phyloP scores from a whole-genome alignment of 1,284 basidiomycete genomes.

The Naganishia liquefaciens region DNA sequence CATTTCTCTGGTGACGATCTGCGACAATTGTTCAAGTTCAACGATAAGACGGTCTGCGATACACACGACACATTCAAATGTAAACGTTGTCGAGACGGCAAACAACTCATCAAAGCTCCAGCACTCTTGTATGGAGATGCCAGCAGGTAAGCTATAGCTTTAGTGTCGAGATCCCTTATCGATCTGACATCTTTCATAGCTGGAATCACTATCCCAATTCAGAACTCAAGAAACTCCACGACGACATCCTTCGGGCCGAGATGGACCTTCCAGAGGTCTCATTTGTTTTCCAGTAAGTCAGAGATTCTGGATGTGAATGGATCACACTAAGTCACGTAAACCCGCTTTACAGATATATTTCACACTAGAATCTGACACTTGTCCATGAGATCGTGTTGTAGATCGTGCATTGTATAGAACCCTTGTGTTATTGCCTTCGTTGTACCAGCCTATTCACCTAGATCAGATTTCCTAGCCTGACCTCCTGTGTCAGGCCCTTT shows the following conservation, averaged over 20 bases:
- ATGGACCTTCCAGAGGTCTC: slow-evolving; percentile 80
- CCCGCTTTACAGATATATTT: slow-evolving; percentile 15
- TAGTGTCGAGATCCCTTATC: not conserved
- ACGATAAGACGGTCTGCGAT: slow-evolving; percentile 82
- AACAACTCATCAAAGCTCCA: slow-evolving; percentile 76
- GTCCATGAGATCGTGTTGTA: not conserved
- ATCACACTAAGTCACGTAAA: not conserved
- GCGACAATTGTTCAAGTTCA: slow-evolving; percentile 88
- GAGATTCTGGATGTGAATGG: too few relatives aligned
- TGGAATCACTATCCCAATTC: slow-evolving; percentile 97
- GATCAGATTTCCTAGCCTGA: slow-evolving; percentile 29
- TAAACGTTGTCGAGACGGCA: slow-evolving; percentile 86
- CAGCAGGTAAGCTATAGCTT: slow-evolving; percentile 75
- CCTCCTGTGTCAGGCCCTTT: slow-evolving; percentile 19
- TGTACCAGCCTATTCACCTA: slow-evolving; percentile 19
- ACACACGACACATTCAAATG: slow-evolving; percentile 99
- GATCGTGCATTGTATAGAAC: slow-evolving; percentile 10
- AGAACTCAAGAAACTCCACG: slow-evolving; percentile 88
- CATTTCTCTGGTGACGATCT: slow-evolving; percentile 92
- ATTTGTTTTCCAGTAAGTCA: slow-evolving; percentile 86
- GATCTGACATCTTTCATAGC: slow-evolving; percentile 56
- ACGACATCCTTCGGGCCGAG: slow-evolving; percentile 91
- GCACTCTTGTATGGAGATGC: slow-evolving; percentile 94
- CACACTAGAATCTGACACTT: slow-evolving; percentile 10
- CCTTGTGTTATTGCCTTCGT: slow-evolving; percentile 12